Percentiles rank a stretch among this genome's conserved stretches.
Evolutionary conservation across 2,329 filamentous ascomycete species (phyloP).

Genomic region (Alternaria arbusti): DNA sequence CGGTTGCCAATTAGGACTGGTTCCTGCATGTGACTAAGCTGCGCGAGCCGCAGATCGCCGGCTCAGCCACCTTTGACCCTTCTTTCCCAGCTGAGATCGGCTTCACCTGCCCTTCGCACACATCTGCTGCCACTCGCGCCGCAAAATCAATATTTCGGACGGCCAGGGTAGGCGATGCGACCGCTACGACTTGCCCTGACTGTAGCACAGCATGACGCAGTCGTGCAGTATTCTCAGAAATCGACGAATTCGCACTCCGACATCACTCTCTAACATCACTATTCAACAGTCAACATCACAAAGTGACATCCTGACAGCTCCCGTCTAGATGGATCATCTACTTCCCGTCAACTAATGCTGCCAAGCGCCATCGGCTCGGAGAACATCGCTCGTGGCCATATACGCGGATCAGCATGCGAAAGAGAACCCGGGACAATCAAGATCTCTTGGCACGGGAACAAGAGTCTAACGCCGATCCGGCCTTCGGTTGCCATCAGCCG

Average conservation of each 20-base stretch:
- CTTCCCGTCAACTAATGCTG: constrained; percentile 2
- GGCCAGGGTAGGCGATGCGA: not conserved
- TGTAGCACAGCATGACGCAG: not conserved
- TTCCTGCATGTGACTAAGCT: constrained; percentile 6
- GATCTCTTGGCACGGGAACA: constrained; percentile 12
- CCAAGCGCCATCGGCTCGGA: not conserved
- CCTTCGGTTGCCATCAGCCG: not conserved
- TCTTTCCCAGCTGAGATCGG: not conserved
- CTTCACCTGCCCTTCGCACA: not conserved
- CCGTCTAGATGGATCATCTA: not conserved
- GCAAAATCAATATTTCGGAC: not conserved
- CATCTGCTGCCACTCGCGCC: not conserved
- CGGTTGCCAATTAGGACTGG: not conserved
- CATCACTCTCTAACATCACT: not conserved
- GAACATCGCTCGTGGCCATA: not conserved
- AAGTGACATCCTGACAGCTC: not conserved
- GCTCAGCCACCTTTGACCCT: constrained; percentile 6
- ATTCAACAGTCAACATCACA: not conserved
- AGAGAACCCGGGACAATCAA: constrained; percentile 6
- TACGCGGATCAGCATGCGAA: constrained; percentile 4
- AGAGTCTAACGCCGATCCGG: not conserved
- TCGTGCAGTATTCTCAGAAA: not conserved
- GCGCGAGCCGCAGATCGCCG: constrained; percentile 1
- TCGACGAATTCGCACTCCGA: not conserved
- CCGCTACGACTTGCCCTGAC: not conserved